A percentile compares a stretch with the other conserved stretches of the same genome.
These are phyloP conservation scores for Fusarium tjaetaba DNA, from an alignment of 2,329 filamentous ascomycete species.

Conservation along the genomic window DNA sequence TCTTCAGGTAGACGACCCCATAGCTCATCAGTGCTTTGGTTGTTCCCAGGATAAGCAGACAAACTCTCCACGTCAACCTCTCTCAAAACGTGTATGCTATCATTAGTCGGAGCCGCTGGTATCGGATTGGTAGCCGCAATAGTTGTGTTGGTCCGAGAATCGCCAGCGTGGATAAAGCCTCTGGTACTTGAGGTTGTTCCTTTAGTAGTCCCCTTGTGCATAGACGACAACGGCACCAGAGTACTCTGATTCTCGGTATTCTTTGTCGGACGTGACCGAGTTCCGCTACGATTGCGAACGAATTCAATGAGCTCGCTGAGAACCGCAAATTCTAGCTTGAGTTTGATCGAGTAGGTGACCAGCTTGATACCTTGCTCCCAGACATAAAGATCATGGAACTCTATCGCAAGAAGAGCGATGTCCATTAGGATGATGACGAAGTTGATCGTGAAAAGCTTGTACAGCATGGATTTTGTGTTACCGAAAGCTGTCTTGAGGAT, in stretches of 20 bases:
- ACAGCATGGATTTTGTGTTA: constrained; percentile 12
- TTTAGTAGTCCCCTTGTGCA: neutral
- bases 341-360: constrained; percentile 50
- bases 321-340: constrained; percentile 51
- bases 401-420: constrained; percentile 47
- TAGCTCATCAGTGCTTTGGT: constrained; percentile 24
- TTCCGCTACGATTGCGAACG: constrained; percentile 40
- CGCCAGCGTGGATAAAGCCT: neutral
- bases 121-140: neutral
- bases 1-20: neutral
- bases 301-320: constrained; percentile 50
- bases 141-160: neutral
- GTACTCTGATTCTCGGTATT: neutral
- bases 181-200: neutral
- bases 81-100: constrained; percentile 23
- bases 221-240: constrained; percentile 13
- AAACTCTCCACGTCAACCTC: constrained; percentile 28
- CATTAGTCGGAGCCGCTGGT: neutral
- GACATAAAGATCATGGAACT: constrained; percentile 45
- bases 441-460: constrained; percentile 49
- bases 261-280: neutral
- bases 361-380: constrained; percentile 50
- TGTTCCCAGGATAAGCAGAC: neutral
- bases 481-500: constrained; percentile 28
- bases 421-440: constrained; percentile 56